Percentiles rank a stretch among this genome's conserved stretches.
Evolutionary conservation across 768 basidiomycete genomes (phyloP).

Genomic region (Leccinellum rugosiceps): DNA sequence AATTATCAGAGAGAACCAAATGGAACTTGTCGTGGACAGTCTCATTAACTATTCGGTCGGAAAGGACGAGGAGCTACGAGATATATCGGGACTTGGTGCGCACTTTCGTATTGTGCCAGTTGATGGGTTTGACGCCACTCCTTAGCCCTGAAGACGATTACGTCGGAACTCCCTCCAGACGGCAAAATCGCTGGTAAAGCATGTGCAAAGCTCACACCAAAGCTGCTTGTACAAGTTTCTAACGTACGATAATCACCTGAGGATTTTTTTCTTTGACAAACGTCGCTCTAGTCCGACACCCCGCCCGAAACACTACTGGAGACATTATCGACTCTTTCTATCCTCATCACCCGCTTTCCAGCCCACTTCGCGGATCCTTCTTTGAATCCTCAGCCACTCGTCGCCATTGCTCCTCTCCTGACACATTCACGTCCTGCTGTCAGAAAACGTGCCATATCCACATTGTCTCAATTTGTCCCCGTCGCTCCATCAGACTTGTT

Average conservation of each 20-base stretch:
- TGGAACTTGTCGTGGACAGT: constrained; percentile 86
- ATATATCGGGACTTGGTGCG: constrained; percentile 89
- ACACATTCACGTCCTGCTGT: constrained; percentile 80
- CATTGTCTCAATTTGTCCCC: constrained; percentile 80
- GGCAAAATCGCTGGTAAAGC: constrained; percentile 76
- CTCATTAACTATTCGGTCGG: constrained; percentile 83
- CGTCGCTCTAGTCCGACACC: constrained; percentile 47
- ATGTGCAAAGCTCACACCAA: constrained; percentile 81
- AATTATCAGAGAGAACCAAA: constrained; percentile 76
- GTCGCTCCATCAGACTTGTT: constrained; percentile 65
- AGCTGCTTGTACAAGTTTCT: constrained; percentile 73
- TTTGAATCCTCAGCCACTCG: constrained; percentile 57
- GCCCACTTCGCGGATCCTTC: constrained; percentile 54
- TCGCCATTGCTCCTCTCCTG: constrained; percentile 67
- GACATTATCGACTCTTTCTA: constrained; percentile 80
- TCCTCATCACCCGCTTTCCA: constrained; percentile 84
- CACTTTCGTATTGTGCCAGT: not conserved
- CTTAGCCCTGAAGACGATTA: constrained; percentile 91
- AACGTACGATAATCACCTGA: constrained; percentile 47
- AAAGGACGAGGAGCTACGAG: constrained; percentile 88
- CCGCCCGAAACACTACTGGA: constrained; percentile 82
- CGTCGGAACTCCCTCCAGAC: constrained; percentile 81
- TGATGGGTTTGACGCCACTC: constrained; percentile 5
- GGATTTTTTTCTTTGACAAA: constrained; percentile 5
- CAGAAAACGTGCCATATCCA: constrained; percentile 87